A percentile compares a stretch with the other conserved stretches of the same genome.
phyloP scores from a whole-genome alignment of 148 eudicot species.

The Diospyros lotus region DNA sequence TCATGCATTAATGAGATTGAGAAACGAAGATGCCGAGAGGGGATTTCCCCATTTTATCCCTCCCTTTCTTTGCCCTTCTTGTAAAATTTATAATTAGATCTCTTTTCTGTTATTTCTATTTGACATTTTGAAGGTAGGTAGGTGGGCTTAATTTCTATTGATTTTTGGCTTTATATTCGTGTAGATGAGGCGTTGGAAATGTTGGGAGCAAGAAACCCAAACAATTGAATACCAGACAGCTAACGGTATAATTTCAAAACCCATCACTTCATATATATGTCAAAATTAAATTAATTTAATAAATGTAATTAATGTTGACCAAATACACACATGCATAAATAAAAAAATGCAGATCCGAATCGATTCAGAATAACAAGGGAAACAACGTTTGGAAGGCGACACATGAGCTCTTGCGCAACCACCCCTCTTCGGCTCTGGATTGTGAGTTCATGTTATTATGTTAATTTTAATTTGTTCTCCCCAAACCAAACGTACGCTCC shows the following conservation, averaged over 20 bases:
- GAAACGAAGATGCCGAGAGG: too few relatives aligned
- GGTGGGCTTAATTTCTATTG: too few relatives aligned
- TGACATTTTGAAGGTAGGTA: background rate
- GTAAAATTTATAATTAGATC: background rate
- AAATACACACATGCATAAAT: background rate
- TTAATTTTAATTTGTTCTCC: too few relatives aligned
- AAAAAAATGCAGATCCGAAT: constrained; percentile 29
- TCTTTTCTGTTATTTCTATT: background rate
- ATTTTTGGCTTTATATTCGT: too few relatives aligned
- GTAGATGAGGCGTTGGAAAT: constrained; percentile 45
- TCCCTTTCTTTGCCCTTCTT: background rate
- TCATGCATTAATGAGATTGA: background rate
- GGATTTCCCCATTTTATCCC: too few relatives aligned
- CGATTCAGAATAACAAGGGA: constrained; percentile 39
- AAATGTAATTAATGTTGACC: background rate
- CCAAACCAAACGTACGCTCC: too few relatives aligned
- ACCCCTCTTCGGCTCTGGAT: constrained; percentile 28
- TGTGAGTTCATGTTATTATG: constrained; percentile 20
- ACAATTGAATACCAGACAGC: constrained; percentile 37
- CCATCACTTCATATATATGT: background rate
- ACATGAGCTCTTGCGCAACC: constrained; percentile 18
- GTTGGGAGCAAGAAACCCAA: constrained; percentile 47
- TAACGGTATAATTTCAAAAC: constrained; percentile 28
- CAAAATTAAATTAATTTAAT: too few relatives aligned
- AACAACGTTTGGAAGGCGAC: constrained; percentile 39